phyloP scores from a whole-genome alignment of 148 eudicot species.

The Chenopodium quinoa region DNA sequence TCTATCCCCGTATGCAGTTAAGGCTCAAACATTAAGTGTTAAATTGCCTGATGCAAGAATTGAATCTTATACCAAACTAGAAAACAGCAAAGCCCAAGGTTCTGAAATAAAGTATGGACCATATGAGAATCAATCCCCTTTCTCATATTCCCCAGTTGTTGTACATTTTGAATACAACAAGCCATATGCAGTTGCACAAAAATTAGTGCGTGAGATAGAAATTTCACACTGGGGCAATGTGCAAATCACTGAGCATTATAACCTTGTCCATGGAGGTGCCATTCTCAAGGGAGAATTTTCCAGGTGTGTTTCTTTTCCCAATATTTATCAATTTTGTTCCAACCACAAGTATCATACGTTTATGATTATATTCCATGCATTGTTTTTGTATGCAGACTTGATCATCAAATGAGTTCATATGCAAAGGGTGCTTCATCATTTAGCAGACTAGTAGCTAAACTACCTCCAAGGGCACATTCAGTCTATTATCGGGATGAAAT shows the following conservation, averaged over 20 bases:
- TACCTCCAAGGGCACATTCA: conserved; percentile 88
- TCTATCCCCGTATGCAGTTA: conserved; percentile 78
- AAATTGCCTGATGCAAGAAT: conserved; percentile 76
- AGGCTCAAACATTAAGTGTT: conserved; percentile 64
- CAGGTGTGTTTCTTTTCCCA: conserved; percentile 43
- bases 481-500: conserved; percentile 96
- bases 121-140: conserved; percentile 66
- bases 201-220: conserved; percentile 93
- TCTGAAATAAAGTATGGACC: conserved; percentile 97
- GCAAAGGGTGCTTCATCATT: conserved; percentile 74
- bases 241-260: conserved; percentile 91
- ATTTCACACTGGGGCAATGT: conserved; percentile 98
- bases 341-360: not conserved
- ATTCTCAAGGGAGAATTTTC: conserved; percentile 83
- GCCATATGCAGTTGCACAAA: conserved; percentile 84
- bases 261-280: conserved; percentile 85
- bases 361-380: not conserved
- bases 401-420: conserved; percentile 68
- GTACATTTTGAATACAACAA: conserved; percentile 75
- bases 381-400: conserved; percentile 50
- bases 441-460: conserved; percentile 57
- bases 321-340: not conserved
- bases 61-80: conserved; percentile 82
- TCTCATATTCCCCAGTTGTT: conserved; percentile 54
- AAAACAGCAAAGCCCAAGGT: conserved; percentile 66